Evolutionary conservation across 441 rosid species (phyloP), one percentile per base, ranked within the genome.

Genomic region (Mallotus japonicus): DNA sequence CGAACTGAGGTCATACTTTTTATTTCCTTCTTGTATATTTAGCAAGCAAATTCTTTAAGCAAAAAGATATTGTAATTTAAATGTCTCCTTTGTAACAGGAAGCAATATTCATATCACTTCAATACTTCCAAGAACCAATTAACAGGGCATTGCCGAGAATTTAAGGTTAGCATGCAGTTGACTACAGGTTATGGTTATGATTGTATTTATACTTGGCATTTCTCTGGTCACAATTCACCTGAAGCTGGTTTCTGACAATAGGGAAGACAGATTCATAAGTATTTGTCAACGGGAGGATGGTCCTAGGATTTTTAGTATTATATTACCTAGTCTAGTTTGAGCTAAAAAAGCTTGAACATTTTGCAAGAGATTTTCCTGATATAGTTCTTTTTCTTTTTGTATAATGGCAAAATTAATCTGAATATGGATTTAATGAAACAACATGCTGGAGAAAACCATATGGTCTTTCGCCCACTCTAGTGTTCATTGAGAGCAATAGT

Each of bases 81-180:
- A 46, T 54, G 57, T 62, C 19, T 42, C n/a, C 56, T 24, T 47
- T 15, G 34, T 17, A 73, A 80, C 90, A 95, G 98, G 98, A 95
- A 85, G 97, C 98, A 12, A 83, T 95, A 46, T 82, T 91, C 32
- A 90, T 91, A 69, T 92, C 97, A 65, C 98, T 95, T 73, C 98
- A 95, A 83, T 95, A 90, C 77, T 92, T 95, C 80, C 98, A 89
- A 76, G 98, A 92, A 79, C 96, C 99, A 62, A 85, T 92, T 44
- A 79, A 69, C 82, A 82, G 90, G 55, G 92, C 92, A 56, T 51
- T 88, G 78, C 81, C 63, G 75, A 69, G 83, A 76, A 72, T 37
- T 76, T 76, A 78, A 62, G 75, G 62, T 47, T 67, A 73, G 67
- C 67, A 55, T 34, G 76, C 75, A 66, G 70, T 51, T 28, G 14